These are phyloP conservation scores for Globisporangium spinosum DNA, from an alignment of 352 stramenopile species.

Conservation along the genomic window DNA sequence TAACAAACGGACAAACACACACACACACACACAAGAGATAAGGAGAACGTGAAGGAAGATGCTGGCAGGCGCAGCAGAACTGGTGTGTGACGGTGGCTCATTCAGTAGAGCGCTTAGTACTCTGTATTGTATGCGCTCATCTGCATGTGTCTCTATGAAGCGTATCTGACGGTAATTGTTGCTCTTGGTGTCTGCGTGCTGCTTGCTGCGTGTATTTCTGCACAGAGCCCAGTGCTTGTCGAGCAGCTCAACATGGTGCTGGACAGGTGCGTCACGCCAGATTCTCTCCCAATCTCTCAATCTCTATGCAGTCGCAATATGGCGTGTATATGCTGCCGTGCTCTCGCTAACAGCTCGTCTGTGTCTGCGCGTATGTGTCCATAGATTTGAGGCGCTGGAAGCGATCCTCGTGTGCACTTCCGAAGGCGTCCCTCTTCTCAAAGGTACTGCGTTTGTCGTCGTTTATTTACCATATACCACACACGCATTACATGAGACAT, in stretches of 20 bases:
- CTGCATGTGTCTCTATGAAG: background rate
- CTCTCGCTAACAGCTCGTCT: background rate
- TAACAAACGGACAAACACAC: background rate
- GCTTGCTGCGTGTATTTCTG: background rate
- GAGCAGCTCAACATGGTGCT: constrained; percentile 64
- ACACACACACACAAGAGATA: background rate
- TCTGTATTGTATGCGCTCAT: background rate
- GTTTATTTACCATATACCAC: background rate
- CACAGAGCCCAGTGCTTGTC: constrained; percentile 53
- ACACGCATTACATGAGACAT: background rate
- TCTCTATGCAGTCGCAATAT: background rate
- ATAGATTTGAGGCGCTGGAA: constrained; percentile 69
- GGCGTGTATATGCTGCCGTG: too few relatives aligned
- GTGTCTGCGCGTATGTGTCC: constrained; percentile 6
- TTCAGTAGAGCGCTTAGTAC: background rate
- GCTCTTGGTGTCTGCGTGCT: background rate
- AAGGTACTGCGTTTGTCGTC: constrained; percentile 30
- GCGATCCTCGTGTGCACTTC: constrained; percentile 79
- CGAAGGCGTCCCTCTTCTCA: constrained; percentile 70
- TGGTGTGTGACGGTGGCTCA: constrained; percentile 8
- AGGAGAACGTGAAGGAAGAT: constrained; percentile 6
- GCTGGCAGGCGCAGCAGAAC: constrained; percentile 13
- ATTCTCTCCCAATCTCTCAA: background rate
- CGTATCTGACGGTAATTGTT: background rate
- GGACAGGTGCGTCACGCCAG: constrained; percentile 28